phyloP scores from a whole-genome alignment of 2,329 filamentous ascomycete genomes.

The Periconia digitata region DNA sequence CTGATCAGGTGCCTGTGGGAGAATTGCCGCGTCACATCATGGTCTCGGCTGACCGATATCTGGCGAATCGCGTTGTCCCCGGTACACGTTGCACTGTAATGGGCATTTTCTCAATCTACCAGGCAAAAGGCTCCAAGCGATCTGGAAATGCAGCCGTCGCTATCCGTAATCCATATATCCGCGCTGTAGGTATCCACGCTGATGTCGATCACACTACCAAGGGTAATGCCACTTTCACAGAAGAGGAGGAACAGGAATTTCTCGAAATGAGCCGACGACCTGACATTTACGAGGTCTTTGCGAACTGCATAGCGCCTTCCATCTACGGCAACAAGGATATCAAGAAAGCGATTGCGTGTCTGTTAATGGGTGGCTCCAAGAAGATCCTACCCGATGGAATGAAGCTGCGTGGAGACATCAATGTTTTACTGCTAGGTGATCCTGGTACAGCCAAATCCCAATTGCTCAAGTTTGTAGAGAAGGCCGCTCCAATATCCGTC shows the following conservation, averaged over 20 bases:
- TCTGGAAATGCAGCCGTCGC: constrained; percentile 79
- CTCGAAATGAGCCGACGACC: constrained; percentile 84
- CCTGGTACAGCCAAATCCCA: constrained; percentile 98
- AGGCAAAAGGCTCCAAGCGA: constrained; percentile 83
- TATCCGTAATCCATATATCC: constrained; percentile 91
- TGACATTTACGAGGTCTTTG: constrained; percentile 89
- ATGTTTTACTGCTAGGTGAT: constrained; percentile 93
- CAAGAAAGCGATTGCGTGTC: constrained; percentile 94
- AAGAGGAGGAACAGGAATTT: constrained; percentile 97
- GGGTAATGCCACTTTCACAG: constrained; percentile 79
- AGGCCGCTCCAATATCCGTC: constrained; percentile 92
- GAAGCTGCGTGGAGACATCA: constrained; percentile 96
- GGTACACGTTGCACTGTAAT: constrained; percentile 93
- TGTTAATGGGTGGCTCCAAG: constrained; percentile 92
- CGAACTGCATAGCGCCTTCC: constrained; percentile 90
- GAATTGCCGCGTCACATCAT: constrained; percentile 93
- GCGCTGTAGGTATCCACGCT: constrained; percentile 88
- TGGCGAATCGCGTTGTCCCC: constrained; percentile 93
- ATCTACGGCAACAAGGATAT: constrained; percentile 97
- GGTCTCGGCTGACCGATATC: constrained; percentile 92
- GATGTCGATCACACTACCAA: constrained; percentile 89
- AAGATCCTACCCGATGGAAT: constrained; percentile 98
- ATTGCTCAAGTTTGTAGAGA: constrained; percentile 94
- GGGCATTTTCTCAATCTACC: constrained; percentile 97
- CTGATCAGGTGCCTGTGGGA: constrained; percentile 95